A percentile compares a stretch with the other conserved stretches of the same genome.
These are phyloP conservation scores for Aurantiochytrium sp. DNA, from an alignment of 108 stramenopile species.

Conservation along the genomic window DNA sequence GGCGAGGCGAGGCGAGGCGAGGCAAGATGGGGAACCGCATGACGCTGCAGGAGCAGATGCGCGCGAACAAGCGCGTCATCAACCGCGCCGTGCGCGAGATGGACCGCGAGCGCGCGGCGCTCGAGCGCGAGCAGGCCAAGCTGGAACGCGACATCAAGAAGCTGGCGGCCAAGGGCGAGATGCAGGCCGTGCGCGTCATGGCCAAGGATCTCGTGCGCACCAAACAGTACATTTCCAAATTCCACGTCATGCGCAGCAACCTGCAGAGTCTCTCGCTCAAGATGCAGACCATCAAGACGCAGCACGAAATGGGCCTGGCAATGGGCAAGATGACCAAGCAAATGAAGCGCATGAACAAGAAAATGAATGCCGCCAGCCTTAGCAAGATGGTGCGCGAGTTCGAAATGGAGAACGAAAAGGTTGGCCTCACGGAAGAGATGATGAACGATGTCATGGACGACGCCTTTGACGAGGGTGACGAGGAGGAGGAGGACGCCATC, in stretches of 20 bases:
- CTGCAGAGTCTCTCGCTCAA: slow-evolving; percentile 3
- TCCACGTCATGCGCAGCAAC: slow-evolving; percentile 7
- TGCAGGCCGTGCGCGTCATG: slow-evolving; percentile 22
- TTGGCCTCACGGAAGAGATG: slow-evolving; percentile 43
- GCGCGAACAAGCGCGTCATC: slow-evolving; percentile 28
- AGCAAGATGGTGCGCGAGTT: slow-evolving; percentile 41
- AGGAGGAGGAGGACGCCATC: slow-evolving; percentile 45
- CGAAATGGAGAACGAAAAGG: slow-evolving; percentile 42
- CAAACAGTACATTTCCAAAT: slow-evolving; percentile 19
- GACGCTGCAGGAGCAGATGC: slow-evolving; percentile 28
- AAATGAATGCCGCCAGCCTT: slow-evolving; percentile 28
- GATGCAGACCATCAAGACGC: slow-evolving; percentile 19
- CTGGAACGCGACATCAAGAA: slow-evolving; percentile 27
- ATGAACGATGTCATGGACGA: slow-evolving; percentile 52
- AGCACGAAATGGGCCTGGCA: neutral
- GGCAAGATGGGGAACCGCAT: slow-evolving; percentile 6
- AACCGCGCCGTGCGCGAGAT: slow-evolving; percentile 31
- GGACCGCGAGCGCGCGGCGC: slow-evolving; percentile 21
- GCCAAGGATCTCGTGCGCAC: slow-evolving; percentile 36
- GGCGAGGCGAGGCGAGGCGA: too few species aligned
- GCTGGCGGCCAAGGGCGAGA: neutral
- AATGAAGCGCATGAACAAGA: slow-evolving; percentile 44
- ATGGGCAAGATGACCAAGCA: slow-evolving; percentile 19
- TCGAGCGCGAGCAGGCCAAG: slow-evolving; percentile 29
- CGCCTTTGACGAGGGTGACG: slow-evolving; percentile 48